phyloP scores from a whole-genome alignment of 495 filamentous ascomycete species.

The Hypomontagnella monticulosa region DNA sequence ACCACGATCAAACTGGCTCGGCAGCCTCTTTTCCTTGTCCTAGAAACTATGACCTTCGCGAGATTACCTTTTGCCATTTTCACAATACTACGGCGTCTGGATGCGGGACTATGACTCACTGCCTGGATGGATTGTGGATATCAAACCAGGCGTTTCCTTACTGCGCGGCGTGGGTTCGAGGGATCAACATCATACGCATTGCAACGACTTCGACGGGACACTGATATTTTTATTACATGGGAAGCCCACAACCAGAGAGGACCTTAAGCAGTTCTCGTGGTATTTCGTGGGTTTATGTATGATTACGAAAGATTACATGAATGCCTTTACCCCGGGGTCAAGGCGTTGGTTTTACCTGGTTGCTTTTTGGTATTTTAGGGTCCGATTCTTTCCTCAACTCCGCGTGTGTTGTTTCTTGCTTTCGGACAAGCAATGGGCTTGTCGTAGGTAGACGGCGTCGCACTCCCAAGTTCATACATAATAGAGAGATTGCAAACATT shows the following conservation, averaged over 20 bases:
- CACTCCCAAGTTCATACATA: constrained; percentile 27
- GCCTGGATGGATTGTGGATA: constrained; percentile 48
- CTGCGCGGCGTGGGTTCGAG: constrained; percentile 32
- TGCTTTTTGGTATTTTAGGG: constrained; percentile 1
- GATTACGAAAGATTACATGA: constrained; percentile 41
- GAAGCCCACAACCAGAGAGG: constrained; percentile 6
- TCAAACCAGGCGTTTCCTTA: constrained; percentile 31
- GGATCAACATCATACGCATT: constrained; percentile 34
- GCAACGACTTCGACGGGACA: constrained; percentile 33
- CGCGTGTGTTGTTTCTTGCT: neutral
- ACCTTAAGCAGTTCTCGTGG: constrained; percentile 22
- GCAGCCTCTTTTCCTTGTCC: constrained; percentile 29
- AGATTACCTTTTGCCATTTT: constrained; percentile 47
- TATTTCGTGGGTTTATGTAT: constrained; percentile 32
- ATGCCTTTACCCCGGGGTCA: constrained; percentile 18
- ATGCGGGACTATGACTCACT: constrained; percentile 38
- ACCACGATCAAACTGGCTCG: neutral
- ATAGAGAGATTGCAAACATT: constrained; percentile 31
- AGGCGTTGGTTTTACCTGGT: constrained; percentile 37
- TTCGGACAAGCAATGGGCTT: constrained; percentile 12
- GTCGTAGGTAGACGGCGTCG: constrained; percentile 23
- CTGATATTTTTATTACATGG: constrained; percentile 31
- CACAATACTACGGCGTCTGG: constrained; percentile 48
- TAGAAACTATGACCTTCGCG: constrained; percentile 45
- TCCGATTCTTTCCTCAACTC: constrained; percentile 5